Base-by-base conservation (phyloP, 805 yeast genomes). In the Metschnikowia arizonensis region DNA sequence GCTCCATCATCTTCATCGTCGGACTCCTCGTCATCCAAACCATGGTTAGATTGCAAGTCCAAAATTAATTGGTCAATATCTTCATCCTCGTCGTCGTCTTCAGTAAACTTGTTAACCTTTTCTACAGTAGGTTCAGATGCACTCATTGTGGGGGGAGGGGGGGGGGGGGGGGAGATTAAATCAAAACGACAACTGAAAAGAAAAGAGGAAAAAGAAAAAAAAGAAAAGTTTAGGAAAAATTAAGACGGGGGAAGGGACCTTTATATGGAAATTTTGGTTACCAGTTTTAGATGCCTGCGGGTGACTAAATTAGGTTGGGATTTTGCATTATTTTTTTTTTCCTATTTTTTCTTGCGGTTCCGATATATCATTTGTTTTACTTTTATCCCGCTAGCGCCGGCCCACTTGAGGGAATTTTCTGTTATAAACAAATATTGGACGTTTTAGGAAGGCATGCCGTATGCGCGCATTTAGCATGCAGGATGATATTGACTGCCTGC, bases 21-120 rank as follows among this genome's bases (percentile, higher is more conserved):
- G n/a, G 44, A 46, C 36, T 53, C 57, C 14, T 45, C 50, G 35
- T 55, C 57, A 23, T 55, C 62, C 42, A 53, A 61, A 56, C 76
- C 80, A 54, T 73, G 75, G 68, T 82, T 71, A 54, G 85, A 81
- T 73, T 88, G 95, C 61, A 88, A 76, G 62, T 88, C 96, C 54
- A 79, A 76, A 59, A 83, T 79, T 67, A 83, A 78, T 65, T 81
- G 85, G 57, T 72, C 81, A 46, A 74, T 78, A 46, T 74, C 81
- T 47, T 71, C 83, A 38, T 71, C 81, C 57, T 74, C 80, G 11
- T 50, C 54, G 50, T 70, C 76, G 53, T 75, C 76, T 49, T 76
- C 75, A 47, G 73, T 78, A 72, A 70, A 65, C 68, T 72, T 72
- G 53, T 59, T 68, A 55, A 70, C 76, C 69, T 77, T 77, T 62